A percentile compares a stretch with the other conserved stretches of the same genome.
These are phyloP conservation scores for Puccinia brachypodii DNA, from an alignment of 1,284 basidiomycete species.

Conservation along the genomic window DNA sequence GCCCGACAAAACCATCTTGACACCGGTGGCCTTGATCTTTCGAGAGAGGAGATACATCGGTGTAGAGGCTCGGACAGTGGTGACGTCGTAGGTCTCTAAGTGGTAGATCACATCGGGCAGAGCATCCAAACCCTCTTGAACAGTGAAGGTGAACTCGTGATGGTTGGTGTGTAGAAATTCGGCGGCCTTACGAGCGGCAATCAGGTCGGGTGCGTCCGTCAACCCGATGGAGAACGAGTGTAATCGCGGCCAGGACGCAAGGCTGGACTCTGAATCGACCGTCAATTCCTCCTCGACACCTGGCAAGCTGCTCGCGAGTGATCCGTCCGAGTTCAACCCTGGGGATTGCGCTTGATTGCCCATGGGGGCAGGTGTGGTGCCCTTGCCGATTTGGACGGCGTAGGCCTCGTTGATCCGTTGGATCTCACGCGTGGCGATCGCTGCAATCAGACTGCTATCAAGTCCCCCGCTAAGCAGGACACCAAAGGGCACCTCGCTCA, in stretches of 20 bases:
- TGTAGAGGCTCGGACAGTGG: constrained; percentile 94
- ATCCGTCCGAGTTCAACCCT: constrained; percentile 33
- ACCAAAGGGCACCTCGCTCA: constrained; percentile 99
- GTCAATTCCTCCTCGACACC: constrained; percentile 57
- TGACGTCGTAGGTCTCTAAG: constrained; percentile 98
- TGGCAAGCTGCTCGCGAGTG: constrained; percentile 48
- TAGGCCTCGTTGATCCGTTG: constrained; percentile 84
- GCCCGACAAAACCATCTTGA: constrained; percentile 99
- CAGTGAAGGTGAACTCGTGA: constrained; percentile 97
- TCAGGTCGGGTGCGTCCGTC: constrained; percentile 88
- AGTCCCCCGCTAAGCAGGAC: constrained; percentile 93
- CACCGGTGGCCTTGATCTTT: constrained; percentile 99
- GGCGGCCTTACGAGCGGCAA: constrained; percentile 92
- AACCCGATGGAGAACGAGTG: constrained; percentile 98
- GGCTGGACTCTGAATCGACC: constrained; percentile 62
- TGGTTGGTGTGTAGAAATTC: constrained; percentile 91
- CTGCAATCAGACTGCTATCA: constrained; percentile 92
- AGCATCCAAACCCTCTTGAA: constrained; percentile 96
- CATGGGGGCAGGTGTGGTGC: constrained; percentile 23
- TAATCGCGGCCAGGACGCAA: constrained; percentile 90
- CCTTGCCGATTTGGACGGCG: constrained; percentile 56
- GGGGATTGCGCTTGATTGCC: constrained; percentile 52
- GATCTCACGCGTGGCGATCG: constrained; percentile 95
- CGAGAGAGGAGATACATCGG: constrained; percentile 88
- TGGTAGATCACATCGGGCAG: constrained; percentile 98